These are phyloP conservation scores for Aspergillus fructus DNA, from an alignment of 2,329 filamentous ascomycete species.

Conservation along the genomic window DNA sequence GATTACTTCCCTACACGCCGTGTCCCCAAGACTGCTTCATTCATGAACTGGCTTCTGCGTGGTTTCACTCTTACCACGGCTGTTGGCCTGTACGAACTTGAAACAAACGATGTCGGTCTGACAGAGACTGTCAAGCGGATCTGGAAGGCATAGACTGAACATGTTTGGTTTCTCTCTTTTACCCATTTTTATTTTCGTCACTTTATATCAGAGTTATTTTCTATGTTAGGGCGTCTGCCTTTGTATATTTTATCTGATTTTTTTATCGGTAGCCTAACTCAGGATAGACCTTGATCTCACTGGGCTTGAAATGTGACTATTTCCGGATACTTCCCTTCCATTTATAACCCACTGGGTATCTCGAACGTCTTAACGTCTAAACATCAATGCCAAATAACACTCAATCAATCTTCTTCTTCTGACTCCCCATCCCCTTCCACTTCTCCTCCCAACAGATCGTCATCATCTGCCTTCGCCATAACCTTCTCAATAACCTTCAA, in stretches of 20 bases:
- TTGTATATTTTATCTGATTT: constrained; percentile 34
- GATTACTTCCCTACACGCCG: constrained; percentile 82
- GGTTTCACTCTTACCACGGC: constrained; percentile 75
- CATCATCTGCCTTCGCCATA: constrained; percentile 71
- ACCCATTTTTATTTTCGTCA: constrained; percentile 21
- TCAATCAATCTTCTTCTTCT: constrained; percentile 25
- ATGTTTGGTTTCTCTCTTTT: constrained; percentile 27
- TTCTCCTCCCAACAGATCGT: constrained; percentile 48
- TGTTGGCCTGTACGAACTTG: constrained; percentile 93
- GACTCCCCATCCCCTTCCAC: constrained; percentile 27
- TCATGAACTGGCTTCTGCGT: constrained; percentile 77
- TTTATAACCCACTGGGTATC: background rate
- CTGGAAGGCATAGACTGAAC: constrained; percentile 68
- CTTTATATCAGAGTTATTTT: constrained; percentile 21
- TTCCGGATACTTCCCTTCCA: background rate
- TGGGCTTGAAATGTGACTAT: constrained; percentile 21
- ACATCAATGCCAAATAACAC: background rate
- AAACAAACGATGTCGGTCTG: constrained; percentile 96
- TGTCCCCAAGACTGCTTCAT: constrained; percentile 65
- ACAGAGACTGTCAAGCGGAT: constrained; percentile 85
- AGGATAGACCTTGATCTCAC: constrained; percentile 17
- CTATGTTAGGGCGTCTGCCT: constrained; percentile 33
- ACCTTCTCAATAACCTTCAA: constrained; percentile 84
- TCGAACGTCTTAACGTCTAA: constrained; percentile 13
- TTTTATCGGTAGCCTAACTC: constrained; percentile 19